Base-by-base conservation (phyloP, 2,329 filamentous ascomycete genomes). In the Graphiopsis chlorocephala region DNA sequence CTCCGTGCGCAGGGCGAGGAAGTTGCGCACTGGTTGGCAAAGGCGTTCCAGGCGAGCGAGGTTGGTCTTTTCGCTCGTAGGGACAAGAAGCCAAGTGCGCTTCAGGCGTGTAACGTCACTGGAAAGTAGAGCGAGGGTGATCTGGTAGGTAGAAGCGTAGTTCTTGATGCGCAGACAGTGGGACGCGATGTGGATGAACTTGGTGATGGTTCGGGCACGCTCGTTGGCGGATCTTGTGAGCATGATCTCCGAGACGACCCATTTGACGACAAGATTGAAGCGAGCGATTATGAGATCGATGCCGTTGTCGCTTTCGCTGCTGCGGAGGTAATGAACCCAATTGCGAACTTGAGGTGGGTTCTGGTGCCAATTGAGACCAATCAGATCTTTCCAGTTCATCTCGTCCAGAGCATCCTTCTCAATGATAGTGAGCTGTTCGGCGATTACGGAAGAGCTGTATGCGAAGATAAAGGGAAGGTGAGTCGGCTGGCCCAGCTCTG, bases 251-350 rank as follows among this genome's bases (percentile, higher is more conserved):
- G 91, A 94, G 29, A 93, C 85, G 29, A 87, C 89, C 91, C 91
- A 95, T 76, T 94, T 94, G 67, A 93, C 91, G 80, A 94, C 90
- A 68, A 95, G 86, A 76, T 95, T 95, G 81, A 95, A 95, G 57
- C 91, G 88, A 10, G 91, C 90, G 75, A 94, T 91, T 56, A 93
- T 90, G 25, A 95, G 89, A 73, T 94, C 91, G 42, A 95, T 89
- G 15, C 91, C 91, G 62, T 50, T 88, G 85, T 56, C 59, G 33
- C 67, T 68, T 38, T 70, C 68, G 26, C 71, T 69, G 58, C 88
- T 88, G 61, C 88, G 86, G 47, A 94, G 81, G 73, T 93, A 94
- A 50, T 92, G 88, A 12, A 94, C 91, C 91, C 91, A 95, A 25
- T 92, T 76, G 23, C 70, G 71, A 29, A 74, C 68, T 10, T 67